Evolutionary conservation across 305 asterid species (phyloP).

Genomic region (Fraxinus ornus): DNA sequence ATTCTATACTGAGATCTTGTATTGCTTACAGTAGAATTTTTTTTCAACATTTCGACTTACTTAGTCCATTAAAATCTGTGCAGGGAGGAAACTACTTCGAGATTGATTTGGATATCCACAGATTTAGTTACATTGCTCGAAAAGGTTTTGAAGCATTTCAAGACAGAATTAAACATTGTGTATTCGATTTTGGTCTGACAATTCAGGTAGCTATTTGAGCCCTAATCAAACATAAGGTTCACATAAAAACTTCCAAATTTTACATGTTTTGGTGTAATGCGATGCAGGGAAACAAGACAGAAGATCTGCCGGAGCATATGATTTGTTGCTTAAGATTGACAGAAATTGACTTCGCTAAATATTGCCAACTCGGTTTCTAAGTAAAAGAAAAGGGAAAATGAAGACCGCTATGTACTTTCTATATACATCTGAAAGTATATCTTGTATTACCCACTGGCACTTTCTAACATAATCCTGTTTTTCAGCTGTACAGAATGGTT

Average conservation of each 20-base stretch:
- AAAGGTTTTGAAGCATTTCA: constrained; percentile 87
- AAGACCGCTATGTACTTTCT: neutral
- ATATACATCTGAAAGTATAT: constrained; percentile 8
- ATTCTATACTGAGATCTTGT: neutral
- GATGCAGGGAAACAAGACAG: constrained; percentile 81
- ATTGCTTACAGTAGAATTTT: neutral
- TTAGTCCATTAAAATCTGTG: constrained; percentile 19
- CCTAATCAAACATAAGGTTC: constrained; percentile 1
- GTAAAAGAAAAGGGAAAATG: neutral
- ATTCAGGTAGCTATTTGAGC: constrained; percentile 59
- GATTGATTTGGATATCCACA: constrained; percentile 87
- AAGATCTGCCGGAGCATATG: constrained; percentile 81
- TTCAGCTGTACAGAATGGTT: constrained; percentile 27
- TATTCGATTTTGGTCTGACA: constrained; percentile 84
- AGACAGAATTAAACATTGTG: constrained; percentile 73
- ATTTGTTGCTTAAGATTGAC: constrained; percentile 73
- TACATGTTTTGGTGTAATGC: constrained; percentile 8
- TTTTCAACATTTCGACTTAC: neutral
- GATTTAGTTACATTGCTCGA: constrained; percentile 82
- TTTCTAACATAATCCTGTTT: constrained; percentile 10
- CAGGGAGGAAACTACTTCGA: constrained; percentile 90
- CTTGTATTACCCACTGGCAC: constrained; percentile 6
- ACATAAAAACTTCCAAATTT: neutral
- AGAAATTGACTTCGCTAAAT: constrained; percentile 59
- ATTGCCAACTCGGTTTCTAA: constrained; percentile 60